Evolutionary conservation across 345 rosid genomes (phyloP), one percentile per base, ranked within the genome.

Genomic region (Adansonia digitata): DNA sequence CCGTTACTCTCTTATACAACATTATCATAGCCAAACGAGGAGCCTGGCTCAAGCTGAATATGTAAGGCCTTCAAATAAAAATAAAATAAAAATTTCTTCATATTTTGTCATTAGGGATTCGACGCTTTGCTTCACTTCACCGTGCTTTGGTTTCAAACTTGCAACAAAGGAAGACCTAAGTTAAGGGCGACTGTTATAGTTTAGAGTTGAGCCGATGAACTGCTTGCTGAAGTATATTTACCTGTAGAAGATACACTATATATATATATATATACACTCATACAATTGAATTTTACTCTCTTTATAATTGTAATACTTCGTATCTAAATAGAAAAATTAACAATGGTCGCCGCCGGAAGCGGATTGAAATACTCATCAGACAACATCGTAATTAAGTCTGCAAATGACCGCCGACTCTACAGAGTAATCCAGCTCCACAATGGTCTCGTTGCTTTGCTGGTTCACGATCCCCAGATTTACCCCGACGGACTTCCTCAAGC

Each of bases 391-490:
- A 77, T 95, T 17, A 95, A 91, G 79, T 89, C 99, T 13, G 98
- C 97, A 1, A 86, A 90, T 75, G 99, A 95, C 77, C 78, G 82
- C 74, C 88, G 93, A 11, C 78, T 91, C 5, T 95, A 95, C 84
- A 81, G 98, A 77, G 77, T 85, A 67, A 78, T 91, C 72, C 85
- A 86, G 70, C 89, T 95, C 42, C 82, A 86, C 51, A 95, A 90
- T 42, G 96, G 98, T 17, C 90, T 95, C 74, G 85, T 84, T 74
- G 94, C 94, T 76, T 82, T 95, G 78, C 92, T 95, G 59, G 86
- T 95, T 76, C 98, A 95, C 81, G 99, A 95, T 85, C 98, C 99
- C 39, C 94, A 93, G 85, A 91, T 93, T 79, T 91, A 84, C 71
- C 81, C 87, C 18, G 84, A 83, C 53, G 88, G 88, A 40, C 35